Percentiles rank a stretch among this genome's conserved stretches.
phyloP scores from a whole-genome alignment of 805 yeast species.

The Wickerhamomyces bisporus region DNA sequence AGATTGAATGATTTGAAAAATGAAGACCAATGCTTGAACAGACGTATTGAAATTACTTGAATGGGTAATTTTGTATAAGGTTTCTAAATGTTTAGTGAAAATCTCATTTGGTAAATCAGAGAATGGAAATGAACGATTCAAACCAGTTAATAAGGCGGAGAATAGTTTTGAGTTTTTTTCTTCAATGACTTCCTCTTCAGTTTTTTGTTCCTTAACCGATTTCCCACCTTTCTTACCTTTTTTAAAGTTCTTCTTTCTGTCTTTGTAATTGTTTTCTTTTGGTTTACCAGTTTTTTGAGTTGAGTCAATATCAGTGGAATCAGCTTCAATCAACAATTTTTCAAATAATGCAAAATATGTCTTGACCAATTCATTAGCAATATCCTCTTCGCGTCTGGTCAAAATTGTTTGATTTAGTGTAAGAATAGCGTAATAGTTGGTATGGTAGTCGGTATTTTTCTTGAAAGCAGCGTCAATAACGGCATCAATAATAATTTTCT shows the following conservation, averaged over 20 bases:
- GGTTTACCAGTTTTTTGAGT: constrained; percentile 30
- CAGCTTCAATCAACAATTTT: constrained; percentile 68
- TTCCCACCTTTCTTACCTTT: constrained; percentile 87
- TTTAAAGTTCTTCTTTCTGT: constrained; percentile 71
- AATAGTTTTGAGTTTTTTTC: constrained; percentile 83
- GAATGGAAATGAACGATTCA: constrained; percentile 94
- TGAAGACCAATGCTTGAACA: constrained; percentile 83
- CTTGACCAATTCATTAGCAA: constrained; percentile 78
- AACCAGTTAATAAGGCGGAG: constrained; percentile 88
- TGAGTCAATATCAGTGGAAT: constrained; percentile 36
- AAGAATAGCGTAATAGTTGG: constrained; percentile 81
- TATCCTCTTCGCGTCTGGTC: constrained; percentile 66
- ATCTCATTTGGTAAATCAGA: constrained; percentile 66
- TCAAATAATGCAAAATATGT: constrained; percentile 86
- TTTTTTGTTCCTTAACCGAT: constrained; percentile 61
- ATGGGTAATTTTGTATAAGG: constrained; percentile 86
- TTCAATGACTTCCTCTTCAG: constrained; percentile 59
- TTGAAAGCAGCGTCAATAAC: constrained; percentile 77
- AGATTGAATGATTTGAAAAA: constrained; percentile 69
- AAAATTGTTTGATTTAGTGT: constrained; percentile 91
- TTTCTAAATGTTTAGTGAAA: constrained; percentile 72
- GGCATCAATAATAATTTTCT: constrained; percentile 68
- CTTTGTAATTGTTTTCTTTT: constrained; percentile 45
- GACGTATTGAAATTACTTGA: constrained; percentile 92
- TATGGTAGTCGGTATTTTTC: constrained; percentile 74